A percentile compares a stretch with the other conserved stretches of the same genome.
Evolutionary conservation across 148 eudicot genomes (phyloP).

Genomic region (Selenicereus undatus): DNA sequence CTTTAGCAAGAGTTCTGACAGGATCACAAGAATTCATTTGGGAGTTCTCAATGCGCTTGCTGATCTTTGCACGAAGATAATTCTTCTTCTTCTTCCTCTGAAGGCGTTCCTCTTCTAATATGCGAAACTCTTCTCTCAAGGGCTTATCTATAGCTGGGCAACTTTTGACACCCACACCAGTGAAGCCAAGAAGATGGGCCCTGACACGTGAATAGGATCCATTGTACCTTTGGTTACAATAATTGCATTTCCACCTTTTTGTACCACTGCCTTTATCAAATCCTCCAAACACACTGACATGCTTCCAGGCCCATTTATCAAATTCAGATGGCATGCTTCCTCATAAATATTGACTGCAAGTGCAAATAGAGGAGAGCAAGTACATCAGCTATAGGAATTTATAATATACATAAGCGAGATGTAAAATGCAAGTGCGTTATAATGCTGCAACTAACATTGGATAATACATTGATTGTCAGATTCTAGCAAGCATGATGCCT

Average conservation of each 20-base stretch:
- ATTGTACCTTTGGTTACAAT: conserved; percentile 44
- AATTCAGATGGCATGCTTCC: conserved; percentile 40
- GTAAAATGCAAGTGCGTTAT: background rate
- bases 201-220: conserved; percentile 53
- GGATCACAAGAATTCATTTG: conserved; percentile 25
- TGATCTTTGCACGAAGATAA: conserved; percentile 28
- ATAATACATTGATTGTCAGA: background rate
- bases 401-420: background rate
- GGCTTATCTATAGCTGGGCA: conserved; percentile 47
- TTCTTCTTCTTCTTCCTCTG: conserved; percentile 40
- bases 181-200: conserved; percentile 55
- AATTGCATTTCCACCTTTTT: conserved; percentile 53
- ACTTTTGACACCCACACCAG: conserved; percentile 48
- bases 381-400: background rate
- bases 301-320: conserved; percentile 55
- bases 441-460: background rate
- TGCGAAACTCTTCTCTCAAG: conserved; percentile 39
- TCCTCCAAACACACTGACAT: conserved; percentile 45
- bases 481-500: background rate
- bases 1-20: conserved; percentile 31
- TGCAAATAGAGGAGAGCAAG: background rate
- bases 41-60: conserved; percentile 28
- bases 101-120: conserved; percentile 42
- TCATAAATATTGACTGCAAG: conserved; percentile 15
- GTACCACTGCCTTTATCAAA: conserved; percentile 58